These are phyloP conservation scores for Laguncularia racemosa DNA, from an alignment of 345 rosid genomes.

Conservation along the genomic window DNA sequence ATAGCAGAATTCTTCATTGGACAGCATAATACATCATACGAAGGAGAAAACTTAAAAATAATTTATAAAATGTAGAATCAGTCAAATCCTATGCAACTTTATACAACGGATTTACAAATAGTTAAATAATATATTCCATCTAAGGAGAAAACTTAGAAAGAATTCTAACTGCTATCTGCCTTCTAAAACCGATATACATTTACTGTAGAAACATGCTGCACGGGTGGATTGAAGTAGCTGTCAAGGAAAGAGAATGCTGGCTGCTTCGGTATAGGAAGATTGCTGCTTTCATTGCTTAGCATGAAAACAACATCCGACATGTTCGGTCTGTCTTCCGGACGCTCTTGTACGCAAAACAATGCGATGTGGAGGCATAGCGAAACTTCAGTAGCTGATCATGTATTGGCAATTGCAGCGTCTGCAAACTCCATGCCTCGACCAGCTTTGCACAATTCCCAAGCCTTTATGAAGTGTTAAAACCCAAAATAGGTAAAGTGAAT, in stretches of 20 bases:
- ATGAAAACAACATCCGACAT: slow-evolving; percentile 7
- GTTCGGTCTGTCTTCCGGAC: not conserved
- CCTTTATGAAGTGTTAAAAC: not conserved
- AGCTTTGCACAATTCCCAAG: slow-evolving; percentile 9
- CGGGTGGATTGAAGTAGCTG: not conserved
- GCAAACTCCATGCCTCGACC: not conserved
- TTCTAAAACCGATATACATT: not conserved
- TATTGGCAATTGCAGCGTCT: not conserved
- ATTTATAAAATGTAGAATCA: too few species aligned
- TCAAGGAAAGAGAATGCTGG: slow-evolving; percentile 13
- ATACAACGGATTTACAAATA: too few species aligned
- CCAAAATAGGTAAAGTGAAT: not conserved
- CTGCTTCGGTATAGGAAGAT: slow-evolving; percentile 14
- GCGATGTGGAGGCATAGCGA: not conserved
- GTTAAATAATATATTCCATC: too few species aligned
- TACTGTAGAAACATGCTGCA: not conserved
- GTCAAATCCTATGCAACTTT: too few species aligned
- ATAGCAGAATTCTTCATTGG: too few species aligned
- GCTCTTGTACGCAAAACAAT: not conserved
- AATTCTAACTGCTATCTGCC: slow-evolving; percentile 6
- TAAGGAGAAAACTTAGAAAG: too few species aligned
- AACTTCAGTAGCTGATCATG: not conserved
- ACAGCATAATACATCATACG: too few species aligned
- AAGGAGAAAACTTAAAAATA: too few species aligned
- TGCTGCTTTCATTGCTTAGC: slow-evolving; percentile 4